Conservation (phyloP, 352 stramenopile species). For the Plasmopara muralis region DNA sequence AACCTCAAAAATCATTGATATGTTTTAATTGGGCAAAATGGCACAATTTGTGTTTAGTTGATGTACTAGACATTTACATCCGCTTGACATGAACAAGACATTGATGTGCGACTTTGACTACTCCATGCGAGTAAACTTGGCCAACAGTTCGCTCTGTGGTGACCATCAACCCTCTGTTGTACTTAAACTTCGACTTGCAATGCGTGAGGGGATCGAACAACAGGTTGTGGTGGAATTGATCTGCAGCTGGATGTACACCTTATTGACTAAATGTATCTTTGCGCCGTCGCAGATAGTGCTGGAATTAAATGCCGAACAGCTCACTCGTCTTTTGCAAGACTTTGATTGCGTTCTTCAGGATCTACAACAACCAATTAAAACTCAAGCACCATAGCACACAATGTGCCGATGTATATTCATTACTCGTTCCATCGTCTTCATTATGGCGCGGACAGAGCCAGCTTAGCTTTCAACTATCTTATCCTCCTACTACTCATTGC, state of each 20-base stretch:
- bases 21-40: constrained; percentile 4
- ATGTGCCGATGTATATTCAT: constrained; percentile 29
- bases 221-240: constrained; percentile 16
- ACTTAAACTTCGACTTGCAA: constrained; percentile 45
- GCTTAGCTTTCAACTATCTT: not conserved
- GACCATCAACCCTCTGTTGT: constrained; percentile 33
- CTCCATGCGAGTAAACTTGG: constrained; percentile 59
- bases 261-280: constrained; percentile 1
- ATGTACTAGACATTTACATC: not conserved
- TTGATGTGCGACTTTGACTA: constrained; percentile 63
- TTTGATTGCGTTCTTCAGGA: constrained; percentile 33
- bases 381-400: constrained; percentile 1
- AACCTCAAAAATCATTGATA: constrained; percentile 12
- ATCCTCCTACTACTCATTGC: constrained; percentile 1
- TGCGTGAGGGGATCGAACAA: constrained; percentile 25
- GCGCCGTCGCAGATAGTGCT: constrained; percentile 33
- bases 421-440: constrained; percentile 14
- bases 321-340: constrained; percentile 28
- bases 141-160: constrained; percentile 50
- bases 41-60: constrained; percentile 4
- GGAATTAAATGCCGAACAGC: constrained; percentile 37
- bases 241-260: not conserved
- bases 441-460: not conserved
- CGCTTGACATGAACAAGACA: constrained; percentile 16
- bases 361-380: constrained; percentile 16